These are phyloP conservation scores for Rhizopogon sp. DNA, from an alignment of 768 basidiomycete species.

Conservation along the genomic window DNA sequence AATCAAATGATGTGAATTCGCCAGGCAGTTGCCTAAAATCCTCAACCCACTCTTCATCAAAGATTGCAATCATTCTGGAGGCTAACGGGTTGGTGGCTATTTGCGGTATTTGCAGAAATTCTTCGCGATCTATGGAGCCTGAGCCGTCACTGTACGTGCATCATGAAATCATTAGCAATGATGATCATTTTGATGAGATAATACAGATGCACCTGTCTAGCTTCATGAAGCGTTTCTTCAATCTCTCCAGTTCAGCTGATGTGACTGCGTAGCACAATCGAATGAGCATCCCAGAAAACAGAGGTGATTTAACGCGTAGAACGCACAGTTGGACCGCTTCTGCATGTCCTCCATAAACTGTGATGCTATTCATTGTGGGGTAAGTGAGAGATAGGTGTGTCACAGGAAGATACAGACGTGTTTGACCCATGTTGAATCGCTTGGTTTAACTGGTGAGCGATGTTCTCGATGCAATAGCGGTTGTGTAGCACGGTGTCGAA, in stretches of 20 bases:
- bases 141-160: conserved; percentile 75
- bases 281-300: conserved; percentile 8
- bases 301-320: not conserved
- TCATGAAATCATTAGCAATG: not conserved
- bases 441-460: not conserved
- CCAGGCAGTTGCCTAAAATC: conserved; percentile 3
- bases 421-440: conserved; percentile 65
- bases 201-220: conserved; percentile 69
- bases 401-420: conserved; percentile 48
- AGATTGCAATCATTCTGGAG: conserved; percentile 98
- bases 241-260: conserved; percentile 84
- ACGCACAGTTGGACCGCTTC: conserved; percentile 94
- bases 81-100: conserved; percentile 97
- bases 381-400: conserved; percentile 2
- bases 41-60: conserved; percentile 90
- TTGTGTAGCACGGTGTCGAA: not conserved
- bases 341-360: conserved; percentile 99
- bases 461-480: not conserved
- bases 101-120: conserved; percentile 98
- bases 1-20: not conserved
- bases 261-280: conserved; percentile 60
- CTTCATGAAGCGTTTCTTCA: conserved; percentile 99
- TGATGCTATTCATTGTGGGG: conserved; percentile 47
- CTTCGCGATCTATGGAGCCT: conserved; percentile 97
- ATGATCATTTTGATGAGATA: not conserved